Percentiles rank a stretch among this genome's conserved stretches.
Evolutionary conservation across 2,329 filamentous ascomycete species (phyloP).

Genomic region (Gliomastix tumulicola): DNA sequence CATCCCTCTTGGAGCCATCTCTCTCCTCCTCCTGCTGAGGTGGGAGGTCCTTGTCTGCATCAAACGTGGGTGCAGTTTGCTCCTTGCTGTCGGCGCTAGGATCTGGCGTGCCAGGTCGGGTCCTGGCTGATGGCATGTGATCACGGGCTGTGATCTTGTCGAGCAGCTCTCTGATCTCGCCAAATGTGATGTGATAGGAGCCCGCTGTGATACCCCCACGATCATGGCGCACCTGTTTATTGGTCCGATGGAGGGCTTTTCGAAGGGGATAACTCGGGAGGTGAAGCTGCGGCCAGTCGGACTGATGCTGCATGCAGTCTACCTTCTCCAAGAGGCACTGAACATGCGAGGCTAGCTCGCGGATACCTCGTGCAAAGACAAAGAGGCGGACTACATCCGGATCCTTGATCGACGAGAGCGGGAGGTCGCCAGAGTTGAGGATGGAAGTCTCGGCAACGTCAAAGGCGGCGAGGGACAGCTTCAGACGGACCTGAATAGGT

Average conservation of each 20-base stretch:
- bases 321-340: constrained; percentile 39
- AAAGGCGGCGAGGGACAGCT: constrained; percentile 35
- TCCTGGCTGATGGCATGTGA: constrained; percentile 17
- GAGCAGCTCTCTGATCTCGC: constrained; percentile 33
- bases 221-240: constrained; percentile 51
- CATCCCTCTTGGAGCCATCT: not conserved
- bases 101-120: constrained; percentile 7
- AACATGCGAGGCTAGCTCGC: constrained; percentile 41
- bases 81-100: constrained; percentile 9
- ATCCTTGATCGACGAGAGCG: constrained; percentile 36
- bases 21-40: no score
- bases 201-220: constrained; percentile 50
- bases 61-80: not conserved
- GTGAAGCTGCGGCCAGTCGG: constrained; percentile 32
- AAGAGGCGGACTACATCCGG: constrained; percentile 45
- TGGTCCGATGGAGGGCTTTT: constrained; percentile 46
- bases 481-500: constrained; percentile 29
- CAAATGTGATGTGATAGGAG: constrained; percentile 37
- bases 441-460: constrained; percentile 38
- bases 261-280: constrained; percentile 45
- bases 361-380: constrained; percentile 46
- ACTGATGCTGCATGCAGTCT: constrained; percentile 34
- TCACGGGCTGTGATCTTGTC: constrained; percentile 32
- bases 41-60: not conserved
- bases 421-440: constrained; percentile 34